These are phyloP conservation scores for Iberis pinnata DNA, from an alignment of 345 rosid species.

Conservation along the genomic window DNA sequence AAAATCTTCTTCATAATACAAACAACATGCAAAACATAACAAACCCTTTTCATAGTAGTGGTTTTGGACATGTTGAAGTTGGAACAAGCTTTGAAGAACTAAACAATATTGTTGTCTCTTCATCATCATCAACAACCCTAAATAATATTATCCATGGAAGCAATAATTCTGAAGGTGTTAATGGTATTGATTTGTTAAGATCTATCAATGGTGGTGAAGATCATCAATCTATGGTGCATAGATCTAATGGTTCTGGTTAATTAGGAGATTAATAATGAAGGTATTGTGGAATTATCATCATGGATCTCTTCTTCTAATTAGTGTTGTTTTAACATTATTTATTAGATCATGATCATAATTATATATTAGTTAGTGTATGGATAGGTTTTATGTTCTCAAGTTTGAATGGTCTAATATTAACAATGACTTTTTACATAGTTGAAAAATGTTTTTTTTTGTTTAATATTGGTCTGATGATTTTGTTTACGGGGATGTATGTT, in stretches of 20 bases:
- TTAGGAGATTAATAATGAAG: constrained; percentile 43
- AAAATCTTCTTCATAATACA: constrained; percentile 28
- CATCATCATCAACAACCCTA: constrained; percentile 30
- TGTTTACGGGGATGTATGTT: not conserved
- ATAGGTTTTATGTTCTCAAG: constrained; percentile 12
- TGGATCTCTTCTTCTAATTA: constrained; percentile 82
- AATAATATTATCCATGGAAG: constrained; percentile 21
- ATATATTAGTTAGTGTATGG: constrained; percentile 11
- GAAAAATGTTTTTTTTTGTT: constrained; percentile 7
- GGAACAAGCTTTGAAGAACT: constrained; percentile 35
- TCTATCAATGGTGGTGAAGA: constrained; percentile 28
- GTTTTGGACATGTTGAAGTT: constrained; percentile 19
- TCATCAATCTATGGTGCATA: constrained; percentile 25
- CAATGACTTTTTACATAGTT: constrained; percentile 17
- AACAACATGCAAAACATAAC: constrained; percentile 37
- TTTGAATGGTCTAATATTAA: constrained; percentile 5
- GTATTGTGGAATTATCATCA: constrained; percentile 65
- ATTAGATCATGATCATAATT: constrained; percentile 8
- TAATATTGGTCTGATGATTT: not conserved
- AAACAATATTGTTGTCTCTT: constrained; percentile 40
- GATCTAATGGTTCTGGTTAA: constrained; percentile 35
- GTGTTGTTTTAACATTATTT: constrained; percentile 10
- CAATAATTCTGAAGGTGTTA: constrained; percentile 2
- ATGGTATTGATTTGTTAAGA: constrained; percentile 32
- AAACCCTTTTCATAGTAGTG: constrained; percentile 40